Evolutionary conservation across 805 yeast genomes (phyloP), one percentile per base, ranked within the genome.

Genomic region (Grigorovia yakushimaensis): DNA sequence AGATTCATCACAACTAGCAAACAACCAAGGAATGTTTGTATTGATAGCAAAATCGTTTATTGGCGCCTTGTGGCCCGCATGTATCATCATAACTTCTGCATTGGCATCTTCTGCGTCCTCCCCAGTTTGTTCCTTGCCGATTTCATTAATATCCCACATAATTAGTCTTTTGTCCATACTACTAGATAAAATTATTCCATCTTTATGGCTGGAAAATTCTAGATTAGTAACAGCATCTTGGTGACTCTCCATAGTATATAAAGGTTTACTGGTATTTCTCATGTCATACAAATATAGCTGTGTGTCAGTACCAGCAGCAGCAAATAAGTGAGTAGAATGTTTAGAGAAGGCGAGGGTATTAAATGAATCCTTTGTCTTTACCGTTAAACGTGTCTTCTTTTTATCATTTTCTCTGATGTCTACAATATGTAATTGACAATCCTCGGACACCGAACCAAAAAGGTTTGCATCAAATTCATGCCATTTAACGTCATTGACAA

Each of bases 101-200:
- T 84, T 84, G 38, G 95, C 96, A 58, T 88, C 96, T 53, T 84
- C 95, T 27, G 88, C 84, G 60, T 88, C 96, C 54, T 87, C 96
- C 54, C 80, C 88, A 13, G 73, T 74, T 62, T 86, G 95, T 59
- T 87, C 95, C 52, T 81, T 84, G 4, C 96, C 96, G 36, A 88
- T 82, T 54, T 77, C 80, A 42, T 72, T 69, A 48, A 87, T 68
- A 60, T 88, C 95, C 96, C 96, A 87, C 4, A 88, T 54, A 35
- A 86, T 80, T 15, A 85, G 77, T 49, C 95, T 71, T 51, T 93
- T 73, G 60, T 88, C 96, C 51, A 77, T 77, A 1, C 88, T 79
- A 3, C 88, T 84, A 0, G 88, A 79, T 2, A 88, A 88, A 8
- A 88, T 59, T 4, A 88, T 73, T 15, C 91, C 91, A 55, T 87